phyloP scores from a whole-genome alignment of 129 eudicot species.

The Helichrysum umbraculigerum region DNA sequence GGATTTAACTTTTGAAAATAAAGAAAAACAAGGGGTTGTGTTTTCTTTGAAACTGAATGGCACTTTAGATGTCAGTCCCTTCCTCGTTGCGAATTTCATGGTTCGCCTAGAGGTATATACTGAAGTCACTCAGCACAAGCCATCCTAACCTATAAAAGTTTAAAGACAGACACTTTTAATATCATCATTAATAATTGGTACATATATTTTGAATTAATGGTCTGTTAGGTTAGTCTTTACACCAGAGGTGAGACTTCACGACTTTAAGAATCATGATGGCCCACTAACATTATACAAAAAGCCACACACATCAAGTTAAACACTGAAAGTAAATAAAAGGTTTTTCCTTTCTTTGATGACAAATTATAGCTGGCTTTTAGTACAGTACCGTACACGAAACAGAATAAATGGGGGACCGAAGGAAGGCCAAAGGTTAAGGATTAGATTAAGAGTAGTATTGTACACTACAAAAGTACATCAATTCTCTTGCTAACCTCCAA shows the following conservation, averaged over 20 bases:
- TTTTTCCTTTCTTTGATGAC: constrained; percentile 12
- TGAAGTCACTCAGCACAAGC: constrained; percentile 26
- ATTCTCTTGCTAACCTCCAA: not conserved
- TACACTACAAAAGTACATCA: not conserved
- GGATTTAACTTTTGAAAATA: constrained; percentile 59
- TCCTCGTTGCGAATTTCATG: constrained; percentile 57
- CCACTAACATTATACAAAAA: constrained; percentile 18
- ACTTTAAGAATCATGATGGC: constrained; percentile 5
- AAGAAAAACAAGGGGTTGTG: constrained; percentile 57
- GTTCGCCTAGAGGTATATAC: constrained; percentile 23
- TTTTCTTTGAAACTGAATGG: constrained; percentile 51
- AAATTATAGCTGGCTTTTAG: constrained; percentile 9
- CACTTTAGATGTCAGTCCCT: constrained; percentile 55
- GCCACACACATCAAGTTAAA: constrained; percentile 15
- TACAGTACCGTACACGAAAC: constrained; percentile 7
- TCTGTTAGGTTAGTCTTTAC: not conserved
- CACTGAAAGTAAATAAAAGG: not conserved
- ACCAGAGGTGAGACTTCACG: constrained; percentile 10
- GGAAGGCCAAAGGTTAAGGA: not conserved
- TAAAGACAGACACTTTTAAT: not conserved
- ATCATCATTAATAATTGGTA: not conserved
- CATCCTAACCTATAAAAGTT: constrained; percentile 48
- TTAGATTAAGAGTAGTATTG: not conserved
- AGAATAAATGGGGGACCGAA: not conserved
- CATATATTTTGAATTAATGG: not conserved